Evolutionary conservation across 225 moss, liverwort and hornwort genomes (phyloP).

Genomic region (Pseudisothecium myosuroides): DNA sequence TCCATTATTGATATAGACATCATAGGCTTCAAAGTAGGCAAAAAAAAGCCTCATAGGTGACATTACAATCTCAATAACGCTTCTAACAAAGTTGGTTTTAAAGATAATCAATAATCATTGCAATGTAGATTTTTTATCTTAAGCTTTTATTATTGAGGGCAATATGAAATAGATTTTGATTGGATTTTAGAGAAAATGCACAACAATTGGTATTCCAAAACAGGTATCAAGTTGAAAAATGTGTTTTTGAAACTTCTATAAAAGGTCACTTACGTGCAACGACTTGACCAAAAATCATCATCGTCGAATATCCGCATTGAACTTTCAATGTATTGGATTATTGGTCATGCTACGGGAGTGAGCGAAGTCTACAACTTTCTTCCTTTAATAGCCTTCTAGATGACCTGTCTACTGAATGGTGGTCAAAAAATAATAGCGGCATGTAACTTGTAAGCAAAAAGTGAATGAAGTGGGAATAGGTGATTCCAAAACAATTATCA

Average conservation of each 20-base stretch:
- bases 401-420: rapidly evolving
- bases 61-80: rapidly evolving
- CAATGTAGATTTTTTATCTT: too few relatives aligned
- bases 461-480: too few relatives aligned
- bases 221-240: too few relatives aligned
- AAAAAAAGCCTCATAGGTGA: neutral
- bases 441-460: too few relatives aligned
- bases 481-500: too few relatives aligned
- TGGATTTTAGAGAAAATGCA: rapidly evolving
- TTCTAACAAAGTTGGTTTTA: neutral
- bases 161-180: neutral
- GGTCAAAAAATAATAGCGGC: too few relatives aligned
- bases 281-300: neutral
- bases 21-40: too few relatives aligned
- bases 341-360: rapidly evolving
- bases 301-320: too few relatives aligned
- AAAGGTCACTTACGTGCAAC: rapidly evolving
- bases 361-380: rapidly evolving
- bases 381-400: rapidly evolving
- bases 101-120: neutral
- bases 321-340: rapidly evolving
- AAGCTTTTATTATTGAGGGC: rapidly evolving
- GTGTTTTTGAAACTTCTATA: neutral
- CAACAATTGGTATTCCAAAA: too few relatives aligned
- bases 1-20: neutral